Conservation (phyloP, 768 basidiomycete species). For the Dacryopinax primogenitus region DNA sequence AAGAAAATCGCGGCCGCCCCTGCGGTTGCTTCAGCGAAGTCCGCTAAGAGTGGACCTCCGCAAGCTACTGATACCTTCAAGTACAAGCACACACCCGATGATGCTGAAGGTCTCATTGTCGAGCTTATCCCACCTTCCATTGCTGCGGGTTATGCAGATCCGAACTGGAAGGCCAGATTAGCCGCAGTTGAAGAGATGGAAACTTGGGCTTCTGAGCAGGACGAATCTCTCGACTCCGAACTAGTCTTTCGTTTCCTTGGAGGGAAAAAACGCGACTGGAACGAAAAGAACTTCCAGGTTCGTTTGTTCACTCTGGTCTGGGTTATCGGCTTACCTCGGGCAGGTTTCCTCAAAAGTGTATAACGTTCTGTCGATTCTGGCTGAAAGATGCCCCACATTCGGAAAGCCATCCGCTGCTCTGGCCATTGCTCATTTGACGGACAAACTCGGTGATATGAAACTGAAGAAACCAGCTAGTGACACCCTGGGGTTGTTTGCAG, state of each 20-base stretch:
- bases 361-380: constrained; percentile 55
- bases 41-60: constrained; percentile 19
- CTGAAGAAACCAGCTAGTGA: constrained; percentile 95
- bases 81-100: constrained; percentile 81
- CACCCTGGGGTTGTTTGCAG: constrained; percentile 65
- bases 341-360: constrained; percentile 89
- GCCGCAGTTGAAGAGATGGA: constrained; percentile 83
- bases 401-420: constrained; percentile 74
- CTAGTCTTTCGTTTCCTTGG: constrained; percentile 66
- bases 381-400: constrained; percentile 69
- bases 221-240: constrained; percentile 65
- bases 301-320: constrained; percentile 11
- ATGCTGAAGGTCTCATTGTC: constrained; percentile 68
- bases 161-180: constrained; percentile 86
- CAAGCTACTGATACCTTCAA: constrained; percentile 64
- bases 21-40: constrained; percentile 17
- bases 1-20: constrained; percentile 30
- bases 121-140: constrained; percentile 60
- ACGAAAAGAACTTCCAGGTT: constrained; percentile 97
- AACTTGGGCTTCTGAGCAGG: constrained; percentile 29
- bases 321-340: constrained; percentile 9
- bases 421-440: constrained; percentile 65
- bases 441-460: constrained; percentile 93
- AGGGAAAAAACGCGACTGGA: constrained; percentile 81
- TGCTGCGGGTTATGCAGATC: constrained; percentile 59